These are phyloP conservation scores for Beauveria varroae DNA, from an alignment of 2,329 filamentous ascomycete genomes.

Conservation along the genomic window DNA sequence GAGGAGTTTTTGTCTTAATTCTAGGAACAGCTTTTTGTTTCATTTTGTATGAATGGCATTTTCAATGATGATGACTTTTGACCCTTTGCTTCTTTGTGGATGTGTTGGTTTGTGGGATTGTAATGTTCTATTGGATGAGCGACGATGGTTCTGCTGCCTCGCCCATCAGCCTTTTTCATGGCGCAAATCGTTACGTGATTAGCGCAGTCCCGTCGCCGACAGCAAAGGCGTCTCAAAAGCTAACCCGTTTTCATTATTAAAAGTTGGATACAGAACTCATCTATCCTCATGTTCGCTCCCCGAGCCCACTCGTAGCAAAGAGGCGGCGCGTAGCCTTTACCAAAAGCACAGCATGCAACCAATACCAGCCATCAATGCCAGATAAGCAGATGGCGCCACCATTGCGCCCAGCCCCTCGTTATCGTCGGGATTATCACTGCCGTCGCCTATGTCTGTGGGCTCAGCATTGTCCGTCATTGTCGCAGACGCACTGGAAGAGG, in stretches of 20 bases:
- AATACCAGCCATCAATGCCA: background rate
- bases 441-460: background rate
- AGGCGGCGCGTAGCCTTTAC: background rate
- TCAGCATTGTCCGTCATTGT: constrained; percentile 1
- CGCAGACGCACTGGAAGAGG: background rate
- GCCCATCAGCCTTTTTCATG: too few species aligned
- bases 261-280: background rate
- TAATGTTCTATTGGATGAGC: too few species aligned
- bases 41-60: background rate
- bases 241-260: background rate
- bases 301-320: too few species aligned
- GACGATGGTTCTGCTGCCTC: too few species aligned
- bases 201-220: too few species aligned
- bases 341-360: background rate
- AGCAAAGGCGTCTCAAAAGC: too few species aligned
- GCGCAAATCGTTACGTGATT: too few species aligned
- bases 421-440: background rate
- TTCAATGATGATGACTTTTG: background rate
- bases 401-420: background rate
- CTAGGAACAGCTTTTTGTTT: background rate
- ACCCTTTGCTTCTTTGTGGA: too few species aligned
- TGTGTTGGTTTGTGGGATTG: too few species aligned
- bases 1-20: background rate
- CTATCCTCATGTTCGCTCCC: too few species aligned
- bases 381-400: background rate